Evolutionary conservation across 495 filamentous ascomycete genomes (phyloP).

Genomic region (Viridothelium virens): DNA sequence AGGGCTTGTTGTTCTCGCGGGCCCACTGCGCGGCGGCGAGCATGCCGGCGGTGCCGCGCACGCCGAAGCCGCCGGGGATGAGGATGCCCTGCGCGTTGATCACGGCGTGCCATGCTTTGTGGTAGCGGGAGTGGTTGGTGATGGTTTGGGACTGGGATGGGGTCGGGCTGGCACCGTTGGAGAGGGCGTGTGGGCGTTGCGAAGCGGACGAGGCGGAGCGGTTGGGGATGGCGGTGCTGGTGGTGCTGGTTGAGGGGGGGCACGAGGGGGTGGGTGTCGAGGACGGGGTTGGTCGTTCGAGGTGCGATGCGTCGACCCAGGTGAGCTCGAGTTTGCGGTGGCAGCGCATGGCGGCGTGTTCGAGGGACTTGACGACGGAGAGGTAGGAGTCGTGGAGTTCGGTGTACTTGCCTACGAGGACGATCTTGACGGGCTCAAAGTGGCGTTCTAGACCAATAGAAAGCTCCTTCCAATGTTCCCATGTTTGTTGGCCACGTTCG

Average conservation of each 20-base stretch:
- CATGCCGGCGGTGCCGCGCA: slow-evolving; percentile 80
- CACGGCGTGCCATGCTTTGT: slow-evolving; percentile 81
- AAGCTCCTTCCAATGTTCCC: slow-evolving; percentile 67
- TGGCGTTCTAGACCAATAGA: slow-evolving; percentile 52
- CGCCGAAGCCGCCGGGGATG: slow-evolving; percentile 78
- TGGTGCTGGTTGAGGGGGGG: neutral
- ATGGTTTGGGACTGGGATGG: slow-evolving; percentile 21
- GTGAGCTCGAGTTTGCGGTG: slow-evolving; percentile 67
- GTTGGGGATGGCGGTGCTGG: neutral
- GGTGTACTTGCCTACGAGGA: slow-evolving; percentile 86
- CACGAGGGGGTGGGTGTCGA: neutral
- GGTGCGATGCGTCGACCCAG: slow-evolving; percentile 75
- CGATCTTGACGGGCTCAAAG: slow-evolving; percentile 68
- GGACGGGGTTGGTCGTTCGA: slow-evolving; percentile 53
- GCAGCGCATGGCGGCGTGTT: slow-evolving; percentile 86
- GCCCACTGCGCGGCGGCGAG: slow-evolving; percentile 75
- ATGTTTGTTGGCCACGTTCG: slow-evolving; percentile 53
- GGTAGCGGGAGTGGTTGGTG: slow-evolving; percentile 61
- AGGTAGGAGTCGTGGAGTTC: slow-evolving; percentile 77
- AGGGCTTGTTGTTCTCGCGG: slow-evolving; percentile 69
- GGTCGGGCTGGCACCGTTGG: neutral
- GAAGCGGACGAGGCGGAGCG: slow-evolving; percentile 2
- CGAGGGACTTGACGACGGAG: slow-evolving; percentile 72
- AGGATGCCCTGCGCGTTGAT: slow-evolving; percentile 60
- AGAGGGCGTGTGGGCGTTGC: neutral